Base-by-base conservation (phyloP, 2,329 filamentous ascomycete genomes). In the Paraphaeosphaeria minitans region DNA sequence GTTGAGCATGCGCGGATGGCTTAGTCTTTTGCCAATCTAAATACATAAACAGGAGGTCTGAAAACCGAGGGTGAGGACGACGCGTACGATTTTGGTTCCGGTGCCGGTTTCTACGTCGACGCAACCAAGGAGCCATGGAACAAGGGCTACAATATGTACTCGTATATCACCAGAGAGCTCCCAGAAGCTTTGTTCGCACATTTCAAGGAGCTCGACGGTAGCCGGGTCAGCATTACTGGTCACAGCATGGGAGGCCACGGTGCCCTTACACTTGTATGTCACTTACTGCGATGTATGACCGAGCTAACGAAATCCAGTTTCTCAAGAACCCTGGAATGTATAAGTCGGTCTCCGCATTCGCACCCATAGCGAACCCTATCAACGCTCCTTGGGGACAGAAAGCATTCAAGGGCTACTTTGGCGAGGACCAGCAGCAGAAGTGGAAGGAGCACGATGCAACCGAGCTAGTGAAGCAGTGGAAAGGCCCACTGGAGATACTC, bases 231-330 rank as follows among this genome's bases (percentile, higher is more conserved):
- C 77, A 95, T 99, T 71, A 92, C 91, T 42, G 95, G 95, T 6
- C 95, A 99, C 81, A 93, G 89, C 70, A 99, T 99, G 95, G 95
- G 95, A 66, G 95, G 95, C 0, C 95, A 99, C 78, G 95, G 95
- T 63, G 95, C 95, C 46, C 82, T 99, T 68, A 97, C 93, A 47
- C 80, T 98, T 68, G 84, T 86, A 72, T 12, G 62, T 68, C 8
- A 46, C 24, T 39, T 31, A 16, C 31, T 9, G 33, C 22, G 2
- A 10, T n/a, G 51, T 4, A 19, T 13, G 13, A 22, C 22, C 13
- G 41, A 46, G 37, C 56, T 62, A 29, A 69, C 60, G 50, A 37
- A 46, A 33, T 31, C 9, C 59, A 86, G 84, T 98, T 91, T 82
- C 84, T 99, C 53, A 94, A 92, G 82, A 90, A 98, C 79, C 93